A percentile compares a stretch with the other conserved stretches of the same genome.
Evolutionary conservation across 2,329 filamentous ascomycete genomes (phyloP).

Genomic region (Diaporthe capsici): DNA sequence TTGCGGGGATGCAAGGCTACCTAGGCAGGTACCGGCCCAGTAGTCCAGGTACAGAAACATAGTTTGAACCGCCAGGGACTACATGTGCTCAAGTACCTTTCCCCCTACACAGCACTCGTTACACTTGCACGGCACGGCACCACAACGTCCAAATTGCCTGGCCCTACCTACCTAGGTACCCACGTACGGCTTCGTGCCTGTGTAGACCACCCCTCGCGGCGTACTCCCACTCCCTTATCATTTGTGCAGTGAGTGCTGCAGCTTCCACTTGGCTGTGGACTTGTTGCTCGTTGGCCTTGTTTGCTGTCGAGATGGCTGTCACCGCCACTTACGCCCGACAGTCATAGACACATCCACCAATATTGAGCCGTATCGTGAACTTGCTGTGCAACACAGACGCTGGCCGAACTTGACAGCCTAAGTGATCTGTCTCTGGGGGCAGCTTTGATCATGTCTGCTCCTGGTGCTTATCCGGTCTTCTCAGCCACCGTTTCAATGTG

Average conservation of each 20-base stretch:
- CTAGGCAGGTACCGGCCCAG: background rate
- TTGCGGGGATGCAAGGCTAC: slow-evolving; percentile 13
- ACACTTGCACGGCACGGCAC: background rate
- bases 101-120: background rate
- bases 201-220: background rate
- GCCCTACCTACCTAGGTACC: too few relatives aligned
- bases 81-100: background rate
- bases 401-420: background rate
- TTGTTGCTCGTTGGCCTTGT: too few relatives aligned
- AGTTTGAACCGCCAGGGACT: background rate
- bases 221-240: background rate
- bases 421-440: too few relatives aligned
- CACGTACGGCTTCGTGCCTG: too few relatives aligned
- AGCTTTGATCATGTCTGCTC: background rate
- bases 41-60: background rate
- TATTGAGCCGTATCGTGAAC: background rate
- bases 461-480: background rate
- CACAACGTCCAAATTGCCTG: background rate
- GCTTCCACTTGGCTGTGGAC: background rate
- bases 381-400: background rate
- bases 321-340: background rate
- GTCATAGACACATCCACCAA: background rate
- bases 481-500: background rate
- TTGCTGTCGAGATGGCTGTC: background rate
- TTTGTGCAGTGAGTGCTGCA: background rate